Percentiles rank a stretch among this genome's conserved stretches.
phyloP scores from a whole-genome alignment of 805 yeast genomes.

The Saccharomycopsis fibuligera region DNA sequence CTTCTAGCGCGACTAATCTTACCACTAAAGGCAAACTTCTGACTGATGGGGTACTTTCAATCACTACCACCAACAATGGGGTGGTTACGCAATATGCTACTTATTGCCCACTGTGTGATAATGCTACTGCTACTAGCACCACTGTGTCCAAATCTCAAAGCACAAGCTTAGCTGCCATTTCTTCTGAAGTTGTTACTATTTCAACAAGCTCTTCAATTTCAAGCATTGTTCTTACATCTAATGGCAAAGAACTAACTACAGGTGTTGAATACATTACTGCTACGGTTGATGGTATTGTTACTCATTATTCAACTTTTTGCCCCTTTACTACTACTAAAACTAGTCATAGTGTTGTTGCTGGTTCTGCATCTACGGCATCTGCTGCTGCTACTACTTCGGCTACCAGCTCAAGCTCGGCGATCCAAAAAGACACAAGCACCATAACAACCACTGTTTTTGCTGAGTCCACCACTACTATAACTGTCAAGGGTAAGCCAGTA shows the following conservation, averaged over 20 bases:
- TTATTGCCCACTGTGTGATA: slow-evolving; percentile 24
- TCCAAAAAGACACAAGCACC: slow-evolving; percentile 11
- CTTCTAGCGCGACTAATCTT: too few species aligned
- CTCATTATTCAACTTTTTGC: slow-evolving; percentile 25
- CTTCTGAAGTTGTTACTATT: too few species aligned
- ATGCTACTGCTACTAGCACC: background rate
- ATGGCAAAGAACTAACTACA: slow-evolving; percentile 12
- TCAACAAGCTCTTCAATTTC: slow-evolving; percentile 1
- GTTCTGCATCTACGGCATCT: background rate
- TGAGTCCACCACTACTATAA: background rate
- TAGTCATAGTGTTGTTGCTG: background rate
- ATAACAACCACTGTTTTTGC: slow-evolving; percentile 18
- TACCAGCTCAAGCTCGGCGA: slow-evolving; percentile 17
- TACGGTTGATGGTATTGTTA: slow-evolving; percentile 21
- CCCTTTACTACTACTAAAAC: slow-evolving; percentile 22
- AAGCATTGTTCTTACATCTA: slow-evolving; percentile 2
- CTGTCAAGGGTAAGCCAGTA: slow-evolving; percentile 27
- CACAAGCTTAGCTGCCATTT: slow-evolving; percentile 23
- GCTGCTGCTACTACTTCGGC: slow-evolving; percentile 3
- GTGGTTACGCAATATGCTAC: slow-evolving; percentile 23
- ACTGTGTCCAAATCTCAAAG: background rate
- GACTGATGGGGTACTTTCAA: too few species aligned
- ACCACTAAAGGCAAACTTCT: too few species aligned
- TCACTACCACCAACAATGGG: slow-evolving; percentile 21
- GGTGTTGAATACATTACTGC: slow-evolving; percentile 22